Evolutionary conservation across 2,329 filamentous ascomycete species (phyloP), one percentile per base, ranked within the genome.

Genomic region (Pseudofabraea citricarpa): DNA sequence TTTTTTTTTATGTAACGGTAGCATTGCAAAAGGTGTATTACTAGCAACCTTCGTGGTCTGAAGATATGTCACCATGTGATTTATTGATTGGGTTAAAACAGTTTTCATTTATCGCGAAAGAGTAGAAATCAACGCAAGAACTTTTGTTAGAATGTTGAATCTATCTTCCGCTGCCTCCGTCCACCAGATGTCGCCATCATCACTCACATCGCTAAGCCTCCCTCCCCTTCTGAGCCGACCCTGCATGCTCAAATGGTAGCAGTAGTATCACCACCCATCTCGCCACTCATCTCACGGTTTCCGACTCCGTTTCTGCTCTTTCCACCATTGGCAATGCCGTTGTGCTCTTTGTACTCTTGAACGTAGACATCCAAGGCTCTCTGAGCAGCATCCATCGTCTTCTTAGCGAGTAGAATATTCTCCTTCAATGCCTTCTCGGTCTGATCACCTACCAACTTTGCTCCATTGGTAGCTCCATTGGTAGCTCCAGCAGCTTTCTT

Each of bases 231-330:
- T n/a, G n/a, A n/a, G n/a, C n/a, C n/a, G n/a, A n/a, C n/a, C n/a
- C n/a, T n/a, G n/a, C n/a, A n/a, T n/a, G n/a, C n/a, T n/a, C n/a
- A n/a, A n/a, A n/a, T n/a, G n/a, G n/a, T n/a, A n/a, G n/a, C n/a
- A 31, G 9, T n/a, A 31, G 78, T 81, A 71, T 81, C 78, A 15
- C 77, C 77, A 44, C 76, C 75, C 75, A 81, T 78, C 68, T 81
- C 78, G 40, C 77, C 77, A 54, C 72, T 70, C 62, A 81, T 54
- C 53, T 79, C 75, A 43, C 77, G 61, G 55, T 72, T 75, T 26
- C 73, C 74, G 37, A 71, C 64, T 9, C 48, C 50, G 16, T 40
- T 42, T 12, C 40, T 13, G 10, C 27, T 31, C 20, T 24, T 41
- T 24, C 7, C 41, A 39, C 27, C 46, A 35, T 36, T 27, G 40